A percentile compares a stretch with the other conserved stretches of the same genome.
phyloP scores from a whole-genome alignment of 352 stramenopile species.

The Phytophthora palmivora region DNA sequence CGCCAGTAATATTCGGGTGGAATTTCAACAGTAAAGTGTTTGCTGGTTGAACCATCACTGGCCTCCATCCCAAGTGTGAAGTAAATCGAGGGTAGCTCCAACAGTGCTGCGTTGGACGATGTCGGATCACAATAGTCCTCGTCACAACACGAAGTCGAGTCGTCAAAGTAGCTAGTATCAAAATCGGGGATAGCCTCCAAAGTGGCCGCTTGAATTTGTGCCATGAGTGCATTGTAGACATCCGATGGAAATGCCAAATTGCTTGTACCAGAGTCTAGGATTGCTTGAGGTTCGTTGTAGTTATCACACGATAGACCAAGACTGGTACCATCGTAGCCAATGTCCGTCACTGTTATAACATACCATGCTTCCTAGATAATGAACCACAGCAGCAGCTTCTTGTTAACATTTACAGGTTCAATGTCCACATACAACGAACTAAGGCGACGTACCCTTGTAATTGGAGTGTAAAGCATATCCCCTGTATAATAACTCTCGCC shows the following conservation, averaged over 20 bases:
- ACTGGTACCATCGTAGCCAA: conserved; percentile 69
- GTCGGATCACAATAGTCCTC: conserved; percentile 77
- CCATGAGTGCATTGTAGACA: conserved; percentile 82
- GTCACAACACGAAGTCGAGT: conserved; percentile 68
- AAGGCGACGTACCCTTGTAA: conserved; percentile 51
- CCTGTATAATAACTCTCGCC: conserved; percentile 68
- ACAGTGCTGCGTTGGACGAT: conserved; percentile 51
- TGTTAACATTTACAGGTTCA: conserved; percentile 2
- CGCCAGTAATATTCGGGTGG: conserved; percentile 87
- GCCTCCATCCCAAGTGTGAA: conserved; percentile 72
- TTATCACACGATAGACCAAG: conserved; percentile 66
- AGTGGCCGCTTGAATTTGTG: conserved; percentile 68
- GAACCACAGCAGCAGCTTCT: neutral
- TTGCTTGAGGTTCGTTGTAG: conserved; percentile 82
- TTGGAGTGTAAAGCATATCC: conserved; percentile 82
- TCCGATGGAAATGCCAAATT: conserved; percentile 80
- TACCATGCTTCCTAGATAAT: conserved; percentile 79
- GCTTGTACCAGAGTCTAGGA: conserved; percentile 85
- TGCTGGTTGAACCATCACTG: conserved; percentile 56
- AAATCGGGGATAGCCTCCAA: conserved; percentile 65
- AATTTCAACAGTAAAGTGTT: conserved; percentile 83
- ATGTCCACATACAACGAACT: neutral
- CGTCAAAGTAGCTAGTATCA: conserved; percentile 76
- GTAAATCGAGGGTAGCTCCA: conserved; percentile 81
- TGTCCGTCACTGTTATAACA: conserved; percentile 76